phyloP scores from a whole-genome alignment of 2,329 filamentous ascomycete genomes.

The Talaromyces sp. region DNA sequence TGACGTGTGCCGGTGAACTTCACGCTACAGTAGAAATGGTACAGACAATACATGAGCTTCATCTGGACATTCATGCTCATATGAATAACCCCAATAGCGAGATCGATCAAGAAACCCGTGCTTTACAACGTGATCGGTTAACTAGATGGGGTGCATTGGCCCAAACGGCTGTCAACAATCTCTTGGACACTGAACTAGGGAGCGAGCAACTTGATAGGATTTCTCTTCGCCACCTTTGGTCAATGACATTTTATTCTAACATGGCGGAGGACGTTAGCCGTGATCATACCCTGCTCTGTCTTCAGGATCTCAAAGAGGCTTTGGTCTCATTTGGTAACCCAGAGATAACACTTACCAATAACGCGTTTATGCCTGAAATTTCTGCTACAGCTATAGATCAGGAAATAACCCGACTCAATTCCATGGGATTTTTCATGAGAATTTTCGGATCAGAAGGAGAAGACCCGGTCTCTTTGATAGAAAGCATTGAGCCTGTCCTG shows the following conservation, averaged over 20 bases:
- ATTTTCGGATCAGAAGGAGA: slow-evolving; percentile 79
- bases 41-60: slow-evolving; percentile 61
- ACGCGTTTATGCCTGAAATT: slow-evolving; percentile 80
- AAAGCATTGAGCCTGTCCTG: slow-evolving; percentile 85
- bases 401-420: slow-evolving; percentile 86
- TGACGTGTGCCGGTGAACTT: slow-evolving; percentile 29
- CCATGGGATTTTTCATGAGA: slow-evolving; percentile 91
- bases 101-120: slow-evolving; percentile 47
- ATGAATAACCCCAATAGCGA: slow-evolving; percentile 58
- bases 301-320: slow-evolving; percentile 57
- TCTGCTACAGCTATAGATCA: slow-evolving; percentile 78
- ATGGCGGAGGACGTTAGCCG: slow-evolving; percentile 52
- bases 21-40: slow-evolving; percentile 47
- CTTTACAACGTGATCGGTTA: slow-evolving; percentile 54
- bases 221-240: slow-evolving; percentile 60
- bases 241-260: slow-evolving; percentile 58
- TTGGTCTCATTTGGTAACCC: slow-evolving; percentile 47
- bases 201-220: slow-evolving; percentile 39
- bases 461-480: slow-evolving; percentile 79
- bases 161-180: slow-evolving; percentile 48
- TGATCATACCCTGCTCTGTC: slow-evolving; percentile 57
- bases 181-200: slow-evolving; percentile 29
- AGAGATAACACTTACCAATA: slow-evolving; percentile 67
- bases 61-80: slow-evolving; percentile 61
- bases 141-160: slow-evolving; percentile 57